phyloP scores from a whole-genome alignment of 2,329 filamentous ascomycete species.

The Ambrosiella cleistominuta region DNA sequence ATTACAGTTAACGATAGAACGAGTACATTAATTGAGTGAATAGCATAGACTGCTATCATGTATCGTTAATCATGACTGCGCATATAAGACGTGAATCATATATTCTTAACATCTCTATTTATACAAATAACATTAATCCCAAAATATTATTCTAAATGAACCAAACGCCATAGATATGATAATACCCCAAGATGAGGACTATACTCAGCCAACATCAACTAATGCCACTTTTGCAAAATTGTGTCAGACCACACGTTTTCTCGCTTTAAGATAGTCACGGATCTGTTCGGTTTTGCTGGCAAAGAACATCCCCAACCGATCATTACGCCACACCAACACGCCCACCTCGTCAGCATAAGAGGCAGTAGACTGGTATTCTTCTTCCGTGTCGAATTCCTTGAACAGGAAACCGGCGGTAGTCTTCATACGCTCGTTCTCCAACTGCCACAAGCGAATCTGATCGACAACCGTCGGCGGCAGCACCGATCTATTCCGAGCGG shows the following conservation, averaged over 20 bases:
- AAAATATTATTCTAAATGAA: too few relatives aligned
- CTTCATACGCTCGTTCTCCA: slow-evolving; percentile 89
- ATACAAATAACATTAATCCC: neutral
- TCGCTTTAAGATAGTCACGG: slow-evolving; percentile 55
- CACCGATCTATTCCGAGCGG: slow-evolving; percentile 44
- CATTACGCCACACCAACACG: slow-evolving; percentile 73
- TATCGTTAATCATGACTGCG: too few relatives aligned
- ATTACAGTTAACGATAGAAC: too few relatives aligned
- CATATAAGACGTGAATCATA: too few relatives aligned
- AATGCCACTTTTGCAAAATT: too few relatives aligned
- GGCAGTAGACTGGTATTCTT: slow-evolving; percentile 53
- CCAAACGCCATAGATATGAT: neutral
- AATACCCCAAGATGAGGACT: too few relatives aligned
- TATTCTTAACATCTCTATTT: neutral
- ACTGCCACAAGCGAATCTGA: slow-evolving; percentile 93
- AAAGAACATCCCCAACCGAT: slow-evolving; percentile 70
- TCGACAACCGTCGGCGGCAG: slow-evolving; percentile 92
- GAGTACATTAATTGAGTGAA: too few relatives aligned
- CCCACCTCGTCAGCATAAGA: slow-evolving; percentile 80
- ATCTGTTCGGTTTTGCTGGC: slow-evolving; percentile 84
- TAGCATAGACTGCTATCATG: too few relatives aligned
- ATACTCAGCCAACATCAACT: too few relatives aligned
- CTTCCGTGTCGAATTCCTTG: slow-evolving; percentile 60
- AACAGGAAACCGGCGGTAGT: slow-evolving; percentile 72
- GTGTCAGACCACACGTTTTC: slow-evolving; percentile 27